A percentile compares a stretch with the other conserved stretches of the same genome.
Evolutionary conservation across 208 protist genomes (phyloP).

Genomic region (Novymonas esmeraldas): DNA sequence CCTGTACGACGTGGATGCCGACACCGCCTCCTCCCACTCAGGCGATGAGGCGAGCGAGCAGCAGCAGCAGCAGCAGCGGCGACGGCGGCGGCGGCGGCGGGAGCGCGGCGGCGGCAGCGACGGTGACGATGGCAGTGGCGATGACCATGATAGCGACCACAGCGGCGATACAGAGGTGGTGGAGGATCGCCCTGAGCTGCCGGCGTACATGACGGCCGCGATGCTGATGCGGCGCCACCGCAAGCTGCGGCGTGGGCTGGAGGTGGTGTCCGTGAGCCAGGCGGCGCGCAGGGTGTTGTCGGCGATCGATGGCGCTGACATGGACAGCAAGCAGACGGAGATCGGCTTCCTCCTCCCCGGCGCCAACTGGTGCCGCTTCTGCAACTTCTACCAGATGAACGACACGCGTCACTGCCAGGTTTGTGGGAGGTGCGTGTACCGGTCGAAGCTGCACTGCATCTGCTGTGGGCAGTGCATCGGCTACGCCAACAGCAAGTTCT

Average conservation of each 20-base stretch:
- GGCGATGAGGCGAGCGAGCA: not conserved
- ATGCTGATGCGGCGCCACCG: conserved; percentile 43
- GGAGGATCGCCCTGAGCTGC: conserved; percentile 19
- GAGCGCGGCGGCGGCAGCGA: not conserved
- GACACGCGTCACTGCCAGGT: conserved; percentile 80
- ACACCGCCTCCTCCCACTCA: not conserved
- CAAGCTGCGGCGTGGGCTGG: conserved; percentile 40
- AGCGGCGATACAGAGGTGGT: conserved; percentile 11
- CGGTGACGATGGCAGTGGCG: not conserved
- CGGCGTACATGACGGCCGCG: conserved; percentile 38
- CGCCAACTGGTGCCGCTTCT: conserved; percentile 57
- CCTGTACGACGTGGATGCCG: conserved; percentile 10
- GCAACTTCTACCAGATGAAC: conserved; percentile 71
- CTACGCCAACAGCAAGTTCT: conserved; percentile 77
- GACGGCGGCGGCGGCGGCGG: no score
- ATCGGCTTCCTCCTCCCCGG: conserved; percentile 61
- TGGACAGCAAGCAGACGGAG: conserved; percentile 38
- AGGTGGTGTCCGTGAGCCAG: conserved; percentile 35
- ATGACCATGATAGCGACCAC: conserved; percentile 1
- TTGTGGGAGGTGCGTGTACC: conserved; percentile 77
- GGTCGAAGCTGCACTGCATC: conserved; percentile 81
- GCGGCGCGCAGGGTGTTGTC: conserved; percentile 41
- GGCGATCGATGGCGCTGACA: conserved; percentile 31
- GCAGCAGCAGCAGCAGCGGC: not conserved
- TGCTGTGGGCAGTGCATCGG: conserved; percentile 86